Evolutionary conservation across 768 basidiomycete species (phyloP).

Genomic region (Lentinula detonsa): DNA sequence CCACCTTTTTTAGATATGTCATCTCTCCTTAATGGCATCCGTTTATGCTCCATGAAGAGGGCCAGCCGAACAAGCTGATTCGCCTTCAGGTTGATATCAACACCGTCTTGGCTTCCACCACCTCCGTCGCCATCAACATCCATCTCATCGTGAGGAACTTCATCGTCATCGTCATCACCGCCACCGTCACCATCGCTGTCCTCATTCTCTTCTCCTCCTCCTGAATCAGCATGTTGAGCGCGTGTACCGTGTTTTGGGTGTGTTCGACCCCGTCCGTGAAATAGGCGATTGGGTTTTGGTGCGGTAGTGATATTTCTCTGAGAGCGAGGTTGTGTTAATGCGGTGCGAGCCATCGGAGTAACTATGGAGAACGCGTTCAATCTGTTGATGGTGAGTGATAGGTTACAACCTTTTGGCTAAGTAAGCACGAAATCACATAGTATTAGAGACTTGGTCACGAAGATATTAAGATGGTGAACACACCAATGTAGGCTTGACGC

Average conservation of each 20-base stretch:
- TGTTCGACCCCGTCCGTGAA: background rate
- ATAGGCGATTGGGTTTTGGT: background rate
- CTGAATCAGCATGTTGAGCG: background rate
- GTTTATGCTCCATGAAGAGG: constrained; percentile 72
- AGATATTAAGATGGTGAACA: too few species aligned
- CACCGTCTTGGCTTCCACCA: constrained; percentile 18
- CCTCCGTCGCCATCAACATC: constrained; percentile 26
- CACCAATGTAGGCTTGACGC: too few species aligned
- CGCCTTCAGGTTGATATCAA: constrained; percentile 55
- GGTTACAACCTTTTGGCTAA: too few species aligned
- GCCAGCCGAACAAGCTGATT: constrained; percentile 74
- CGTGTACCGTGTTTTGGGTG: background rate
- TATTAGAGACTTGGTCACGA: too few species aligned
- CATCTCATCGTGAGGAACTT: constrained; percentile 26
- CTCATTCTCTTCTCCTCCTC: constrained; percentile 17
- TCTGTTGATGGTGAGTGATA: too few species aligned
- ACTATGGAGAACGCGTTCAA: too few species aligned
- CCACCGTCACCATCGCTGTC: constrained; percentile 20
- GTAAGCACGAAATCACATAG: too few species aligned
- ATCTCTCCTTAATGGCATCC: constrained; percentile 64
- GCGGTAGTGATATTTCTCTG: too few species aligned
- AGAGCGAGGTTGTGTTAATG: background rate
- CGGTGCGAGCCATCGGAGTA: background rate
- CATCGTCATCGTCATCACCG: too few species aligned
- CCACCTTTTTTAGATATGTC: constrained; percentile 83